Percentiles rank a stretch among this genome's conserved stretches.
Evolutionary conservation across 2,329 filamentous ascomycete genomes (phyloP).

Genomic region (Chaetomiaceae sp.): DNA sequence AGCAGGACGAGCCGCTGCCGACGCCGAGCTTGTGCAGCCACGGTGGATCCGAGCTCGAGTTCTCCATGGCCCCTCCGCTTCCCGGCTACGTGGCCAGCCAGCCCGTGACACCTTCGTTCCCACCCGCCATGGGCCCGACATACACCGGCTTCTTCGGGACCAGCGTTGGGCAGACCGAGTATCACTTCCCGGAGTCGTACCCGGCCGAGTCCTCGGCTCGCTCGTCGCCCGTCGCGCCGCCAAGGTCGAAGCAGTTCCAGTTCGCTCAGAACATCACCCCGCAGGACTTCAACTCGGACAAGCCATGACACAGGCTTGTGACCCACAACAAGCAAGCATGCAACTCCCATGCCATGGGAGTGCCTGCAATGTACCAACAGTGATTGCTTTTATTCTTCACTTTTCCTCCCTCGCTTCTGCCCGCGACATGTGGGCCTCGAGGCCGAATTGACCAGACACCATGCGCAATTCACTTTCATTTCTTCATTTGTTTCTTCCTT

Average conservation of each 20-base stretch:
- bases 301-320: conserved; percentile 3
- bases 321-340: not conserved
- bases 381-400: not conserved
- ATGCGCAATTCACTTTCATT: not conserved
- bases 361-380: conserved; percentile 16
- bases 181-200: conserved; percentile 45
- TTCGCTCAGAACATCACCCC: conserved; percentile 43
- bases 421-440: not conserved
- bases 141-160: conserved; percentile 31
- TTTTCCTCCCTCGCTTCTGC: not conserved
- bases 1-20: conserved; percentile 43
- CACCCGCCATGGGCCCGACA: conserved; percentile 36
- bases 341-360: not conserved
- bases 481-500: not conserved
- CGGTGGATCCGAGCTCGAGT: conserved; percentile 40
- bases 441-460: not conserved
- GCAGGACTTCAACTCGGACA: conserved; percentile 33
- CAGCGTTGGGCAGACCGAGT: conserved; percentile 38
- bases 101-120: conserved; percentile 43
- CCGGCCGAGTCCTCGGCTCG: conserved; percentile 31
- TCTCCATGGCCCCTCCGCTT: conserved; percentile 34
- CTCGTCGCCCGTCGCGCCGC: conserved; percentile 31
- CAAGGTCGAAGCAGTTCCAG: conserved; percentile 38
- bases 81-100: conserved; percentile 45
- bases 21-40: conserved; percentile 42